These are phyloP conservation scores for Echium plantagineum DNA, from an alignment of 257 asterid genomes.

Conservation along the genomic window DNA sequence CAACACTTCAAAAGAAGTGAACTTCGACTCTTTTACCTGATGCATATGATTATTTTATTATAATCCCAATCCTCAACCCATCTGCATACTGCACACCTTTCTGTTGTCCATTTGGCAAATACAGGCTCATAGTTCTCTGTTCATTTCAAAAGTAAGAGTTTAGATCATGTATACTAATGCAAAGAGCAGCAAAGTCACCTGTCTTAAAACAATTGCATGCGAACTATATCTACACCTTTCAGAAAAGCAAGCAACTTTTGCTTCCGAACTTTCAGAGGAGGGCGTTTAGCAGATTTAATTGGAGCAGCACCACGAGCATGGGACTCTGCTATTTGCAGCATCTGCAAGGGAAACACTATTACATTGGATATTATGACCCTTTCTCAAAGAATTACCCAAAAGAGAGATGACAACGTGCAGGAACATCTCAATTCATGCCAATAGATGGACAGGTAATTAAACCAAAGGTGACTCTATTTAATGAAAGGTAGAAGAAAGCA, in stretches of 20 bases:
- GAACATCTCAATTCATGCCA: not conserved
- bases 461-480: not conserved
- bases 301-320: constrained; percentile 11
- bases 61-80: constrained; percentile 99
- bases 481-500: not conserved
- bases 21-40: constrained; percentile 12
- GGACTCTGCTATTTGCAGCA: constrained; percentile 17
- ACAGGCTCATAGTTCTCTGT: constrained; percentile 89
- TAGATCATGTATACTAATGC: constrained; percentile 9
- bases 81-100: constrained; percentile 98
- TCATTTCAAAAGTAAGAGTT: constrained; percentile 16
- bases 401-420: not conserved
- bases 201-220: not conserved
- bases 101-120: constrained; percentile 92
- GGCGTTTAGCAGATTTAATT: constrained; percentile 14
- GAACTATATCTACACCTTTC: constrained; percentile 10
- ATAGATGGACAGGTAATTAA: not conserved
- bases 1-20: not conserved
- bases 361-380: not conserved
- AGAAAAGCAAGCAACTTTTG: constrained; percentile 17
- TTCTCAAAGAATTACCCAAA: not conserved
- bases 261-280: constrained; percentile 14
- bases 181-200: constrained; percentile 7
- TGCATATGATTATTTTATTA: constrained; percentile 76
- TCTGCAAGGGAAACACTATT: constrained; percentile 7